Base-by-base conservation (phyloP, 352 stramenopile species). In the Globisporangium carolinianum region DNA sequence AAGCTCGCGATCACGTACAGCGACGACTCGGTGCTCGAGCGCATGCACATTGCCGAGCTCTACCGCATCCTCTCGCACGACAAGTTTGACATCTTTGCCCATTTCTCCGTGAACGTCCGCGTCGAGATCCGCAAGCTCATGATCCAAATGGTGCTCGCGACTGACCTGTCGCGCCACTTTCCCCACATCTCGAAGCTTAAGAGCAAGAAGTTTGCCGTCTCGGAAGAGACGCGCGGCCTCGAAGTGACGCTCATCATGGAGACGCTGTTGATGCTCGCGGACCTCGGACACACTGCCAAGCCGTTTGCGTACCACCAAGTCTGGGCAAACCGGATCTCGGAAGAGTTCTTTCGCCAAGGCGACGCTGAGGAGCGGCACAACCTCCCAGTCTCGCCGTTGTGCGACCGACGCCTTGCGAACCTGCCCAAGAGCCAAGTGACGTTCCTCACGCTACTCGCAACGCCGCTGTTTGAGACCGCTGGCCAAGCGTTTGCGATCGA, bases 1-100 rank as follows among this genome's bases (percentile, higher is more conserved):
- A 87, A 93, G 36, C 68, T 97, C n/a, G 91, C 91, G 45, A 79
- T 98, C 63, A 86, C 75, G 0, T 98, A 98, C 72, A 97, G 95
- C 56, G 93, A 97, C 60, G 77, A 91, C 47, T 95, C 81, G 47
- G 82, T 96, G 9, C 69, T 98, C 11, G 79, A 89, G 50, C 79
- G 79, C 49, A 89, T 89, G 79, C 79, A 89, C 42, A 67, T 89
- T 46, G 76, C 79, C 0, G 76, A 86, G 57, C 59, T 86, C 48
- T 89, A 83, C 38, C 77, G 72, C 17, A 82, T 87, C 51, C 42
- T 87, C 14, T 82, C 73, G 18, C 72, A 86, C 47, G 73, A 83
- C 18, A 79, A 73, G 7, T 81, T 74, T 52, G 83, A 93, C 57
- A 68, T 89, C 10, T 85, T 93, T 39, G 60, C 58, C 9, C 62